Evolutionary conservation across 257 asterid genomes (phyloP).

Genomic region (Agastache rugosa): DNA sequence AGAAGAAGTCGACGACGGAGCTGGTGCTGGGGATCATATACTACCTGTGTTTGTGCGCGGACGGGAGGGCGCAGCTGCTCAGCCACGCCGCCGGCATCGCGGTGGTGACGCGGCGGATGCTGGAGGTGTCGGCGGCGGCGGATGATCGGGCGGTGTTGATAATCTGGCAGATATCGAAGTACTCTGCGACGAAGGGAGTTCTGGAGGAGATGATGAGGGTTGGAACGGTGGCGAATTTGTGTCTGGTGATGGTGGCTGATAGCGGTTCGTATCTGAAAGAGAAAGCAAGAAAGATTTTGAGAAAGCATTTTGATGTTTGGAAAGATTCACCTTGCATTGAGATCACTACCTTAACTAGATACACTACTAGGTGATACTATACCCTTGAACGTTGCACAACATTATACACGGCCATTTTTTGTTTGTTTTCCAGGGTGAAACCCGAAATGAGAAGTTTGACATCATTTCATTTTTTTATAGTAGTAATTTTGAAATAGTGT

Average conservation of each 20-base stretch:
- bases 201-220: slow-evolving; percentile 59
- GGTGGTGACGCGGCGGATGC: slow-evolving; percentile 51
- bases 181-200: slow-evolving; percentile 50
- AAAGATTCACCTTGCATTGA: slow-evolving; percentile 34
- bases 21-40: slow-evolving; percentile 48
- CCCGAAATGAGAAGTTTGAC: too few relatives aligned
- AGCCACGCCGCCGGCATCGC: slow-evolving; percentile 63
- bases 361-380: too few relatives aligned
- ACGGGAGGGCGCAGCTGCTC: slow-evolving; percentile 69
- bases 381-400: too few relatives aligned
- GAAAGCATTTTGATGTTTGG: slow-evolving; percentile 54
- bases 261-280: slow-evolving; percentile 43
- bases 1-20: slow-evolving; percentile 52
- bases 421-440: too few relatives aligned
- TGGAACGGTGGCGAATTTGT: slow-evolving; percentile 59
- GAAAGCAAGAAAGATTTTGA: slow-evolving; percentile 57
- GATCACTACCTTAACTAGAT: slow-evolving; percentile 1
- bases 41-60: slow-evolving; percentile 57
- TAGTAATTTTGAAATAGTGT: too few relatives aligned
- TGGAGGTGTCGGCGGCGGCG: slow-evolving; percentile 49
- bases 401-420: too few relatives aligned
- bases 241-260: slow-evolving; percentile 55
- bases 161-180: slow-evolving; percentile 44
- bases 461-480: too few relatives aligned
- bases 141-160: slow-evolving; percentile 59